phyloP scores from a whole-genome alignment of 2,329 filamentous ascomycete genomes.

The Fusarium musae region DNA sequence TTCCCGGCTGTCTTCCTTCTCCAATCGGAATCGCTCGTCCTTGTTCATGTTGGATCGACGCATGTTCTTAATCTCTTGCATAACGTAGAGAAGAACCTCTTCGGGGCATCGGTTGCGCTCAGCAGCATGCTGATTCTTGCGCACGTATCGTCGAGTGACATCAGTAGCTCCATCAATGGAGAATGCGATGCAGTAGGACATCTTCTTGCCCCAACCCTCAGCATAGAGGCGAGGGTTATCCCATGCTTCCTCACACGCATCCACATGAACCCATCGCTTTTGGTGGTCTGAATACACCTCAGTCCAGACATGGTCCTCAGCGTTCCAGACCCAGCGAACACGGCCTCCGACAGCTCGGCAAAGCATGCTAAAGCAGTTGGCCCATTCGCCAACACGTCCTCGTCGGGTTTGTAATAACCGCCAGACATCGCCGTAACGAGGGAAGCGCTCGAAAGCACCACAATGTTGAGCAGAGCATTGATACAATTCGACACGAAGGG shows the following conservation, averaged over 20 bases:
- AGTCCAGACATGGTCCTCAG: slow-evolving; percentile 97
- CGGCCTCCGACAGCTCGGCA: slow-evolving; percentile 91
- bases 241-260: slow-evolving; percentile 94
- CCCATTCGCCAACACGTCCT: slow-evolving; percentile 94
- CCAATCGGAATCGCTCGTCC: slow-evolving; percentile 82
- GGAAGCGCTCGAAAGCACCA: slow-evolving; percentile 85
- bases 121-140: slow-evolving; percentile 77
- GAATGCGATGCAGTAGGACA: slow-evolving; percentile 97
- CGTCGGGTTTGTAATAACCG: slow-evolving; percentile 85
- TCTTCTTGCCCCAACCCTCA: slow-evolving; percentile 95
- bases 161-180: slow-evolving; percentile 84
- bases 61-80: slow-evolving; percentile 88
- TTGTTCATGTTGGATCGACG: slow-evolving; percentile 87
- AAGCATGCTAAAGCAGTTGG: slow-evolving; percentile 98
- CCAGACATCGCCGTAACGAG: slow-evolving; percentile 95
- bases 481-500: slow-evolving; percentile 89
- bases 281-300: slow-evolving; percentile 96
- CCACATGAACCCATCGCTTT: slow-evolving; percentile 95
- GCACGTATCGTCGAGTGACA: slow-evolving; percentile 74
- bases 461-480: slow-evolving; percentile 82
- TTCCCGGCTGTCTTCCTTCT: slow-evolving; percentile 82
- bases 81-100: slow-evolving; percentile 89
- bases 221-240: slow-evolving; percentile 93
- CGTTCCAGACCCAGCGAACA: slow-evolving; percentile 98
- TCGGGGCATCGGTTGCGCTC: slow-evolving; percentile 85